Base-by-base conservation (phyloP, 805 yeast genomes). In the Pichia gijzeniarum region DNA sequence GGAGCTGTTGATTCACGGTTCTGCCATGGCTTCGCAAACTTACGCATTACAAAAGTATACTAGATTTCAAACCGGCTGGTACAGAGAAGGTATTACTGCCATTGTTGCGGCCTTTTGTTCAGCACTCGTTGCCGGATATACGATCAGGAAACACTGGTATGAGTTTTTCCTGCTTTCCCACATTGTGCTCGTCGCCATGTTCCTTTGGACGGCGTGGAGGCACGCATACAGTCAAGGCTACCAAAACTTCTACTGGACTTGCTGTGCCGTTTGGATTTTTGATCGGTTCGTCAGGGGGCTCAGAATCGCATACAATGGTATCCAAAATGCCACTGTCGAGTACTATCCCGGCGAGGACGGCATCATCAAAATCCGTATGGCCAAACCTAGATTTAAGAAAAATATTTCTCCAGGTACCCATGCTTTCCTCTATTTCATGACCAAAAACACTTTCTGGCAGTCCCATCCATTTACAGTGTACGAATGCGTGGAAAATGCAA, bases 391-490 rank as follows among this genome's bases (percentile, higher is more conserved):
- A 20, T 62, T 58, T 42, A 72, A 81, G 72, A 72, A 67, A 27
- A 39, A 18, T 40, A 68, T 77, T 16, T 63, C 55, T 48, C 83
- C 89, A 5, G 85, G 86, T 33, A 65, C 76, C 13, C 80, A 70
- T 57, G 80, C 77, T 2, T 85, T 69, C 54, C 62, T 85, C 32
- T 73, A 80, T 62, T 79, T 83, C 59, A 50, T 80, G 47, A 65
- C 74, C 37, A 69, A 73, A 17, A 57, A 63, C 3, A 62, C 71
- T 33, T 78, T 81, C 59, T 81, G 37, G 48, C 55, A 51, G 48
- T 76, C 85, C 1, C 89, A 83, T 60, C 89, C 91, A 4, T 83
- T 85, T 63, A 80, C 90, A 1, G 61, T 76, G 6, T 64, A 76
- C 40, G 71, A 71, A 41, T 56, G 60, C 5, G 51, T 50, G 18